phyloP scores from a whole-genome alignment of 1,139 yeast species.

The Pichia sp. region DNA sequence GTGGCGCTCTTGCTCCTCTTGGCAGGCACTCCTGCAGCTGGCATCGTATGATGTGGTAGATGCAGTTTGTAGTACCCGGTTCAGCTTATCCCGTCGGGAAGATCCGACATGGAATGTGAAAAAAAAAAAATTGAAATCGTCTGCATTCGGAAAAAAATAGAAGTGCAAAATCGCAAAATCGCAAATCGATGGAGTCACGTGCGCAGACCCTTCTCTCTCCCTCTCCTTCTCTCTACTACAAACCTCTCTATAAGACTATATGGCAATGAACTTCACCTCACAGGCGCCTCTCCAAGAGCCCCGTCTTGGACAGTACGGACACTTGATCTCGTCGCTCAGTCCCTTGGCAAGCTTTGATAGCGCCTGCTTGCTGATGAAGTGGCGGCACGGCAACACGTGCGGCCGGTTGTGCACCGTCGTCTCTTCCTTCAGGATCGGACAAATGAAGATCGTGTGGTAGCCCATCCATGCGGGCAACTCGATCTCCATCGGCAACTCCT shows the following conservation, averaged over 20 bases:
- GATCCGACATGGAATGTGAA: background rate
- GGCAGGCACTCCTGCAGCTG: background rate
- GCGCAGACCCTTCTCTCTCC: too few relatives aligned
- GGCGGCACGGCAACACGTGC: constrained; percentile 61
- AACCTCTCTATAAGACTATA: constrained; percentile 17
- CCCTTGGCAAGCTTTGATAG: constrained; percentile 39
- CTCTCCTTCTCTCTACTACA: too few relatives aligned
- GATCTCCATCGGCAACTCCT: constrained; percentile 60
- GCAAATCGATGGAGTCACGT: background rate
- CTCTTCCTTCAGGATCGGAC: constrained; percentile 52
- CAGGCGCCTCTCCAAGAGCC: constrained; percentile 31
- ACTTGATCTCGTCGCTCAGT: constrained; percentile 46
- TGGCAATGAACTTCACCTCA: constrained; percentile 30
- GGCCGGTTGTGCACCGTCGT: constrained; percentile 59
- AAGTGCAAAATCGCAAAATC: background rate
- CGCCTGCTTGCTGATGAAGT: constrained; percentile 52
- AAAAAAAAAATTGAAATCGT: background rate
- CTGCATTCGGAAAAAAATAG: background rate
- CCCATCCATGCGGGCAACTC: constrained; percentile 52
- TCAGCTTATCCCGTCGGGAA: too few relatives aligned
- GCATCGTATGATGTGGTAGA: background rate
- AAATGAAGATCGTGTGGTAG: constrained; percentile 15
- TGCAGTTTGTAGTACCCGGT: background rate
- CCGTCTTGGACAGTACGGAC: constrained; percentile 62
- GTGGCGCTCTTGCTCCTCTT: background rate